Evolutionary conservation across 2,329 filamentous ascomycete genomes (phyloP).

Genomic region (Cladorrhinum sp.): DNA sequence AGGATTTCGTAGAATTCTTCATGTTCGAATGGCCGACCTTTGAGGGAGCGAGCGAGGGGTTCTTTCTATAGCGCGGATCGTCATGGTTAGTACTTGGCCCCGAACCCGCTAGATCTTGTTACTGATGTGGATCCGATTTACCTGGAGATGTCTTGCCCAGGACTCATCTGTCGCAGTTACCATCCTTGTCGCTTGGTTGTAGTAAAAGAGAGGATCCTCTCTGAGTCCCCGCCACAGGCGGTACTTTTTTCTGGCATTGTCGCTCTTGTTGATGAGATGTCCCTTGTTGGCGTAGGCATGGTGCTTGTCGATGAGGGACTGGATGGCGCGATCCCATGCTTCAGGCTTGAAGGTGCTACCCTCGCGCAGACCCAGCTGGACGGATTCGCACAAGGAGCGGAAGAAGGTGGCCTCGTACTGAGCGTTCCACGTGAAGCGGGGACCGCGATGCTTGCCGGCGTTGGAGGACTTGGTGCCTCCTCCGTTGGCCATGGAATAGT

Average conservation of each 20-base stretch:
- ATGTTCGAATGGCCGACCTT: constrained; percentile 57
- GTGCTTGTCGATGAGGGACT: constrained; percentile 53
- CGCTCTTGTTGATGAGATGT: constrained; percentile 62
- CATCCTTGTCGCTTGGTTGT: constrained; percentile 48
- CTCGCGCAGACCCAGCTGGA: constrained; percentile 53
- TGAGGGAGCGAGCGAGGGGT: constrained; percentile 54
- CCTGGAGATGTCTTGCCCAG: constrained; percentile 56
- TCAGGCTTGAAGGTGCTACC: constrained; percentile 61
- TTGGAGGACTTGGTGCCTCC: constrained; percentile 12
- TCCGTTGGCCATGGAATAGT: constrained; percentile 26
- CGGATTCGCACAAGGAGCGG: constrained; percentile 57
- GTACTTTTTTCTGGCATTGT: constrained; percentile 61
- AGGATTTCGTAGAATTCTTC: constrained; percentile 60
- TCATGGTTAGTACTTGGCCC: neutral
- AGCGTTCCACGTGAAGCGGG: constrained; percentile 59
- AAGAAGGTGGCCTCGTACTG: constrained; percentile 60
- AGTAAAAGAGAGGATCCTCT: constrained; percentile 56
- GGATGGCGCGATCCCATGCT: constrained; percentile 57
- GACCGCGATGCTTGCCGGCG: constrained; percentile 35
- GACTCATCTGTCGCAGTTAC: constrained; percentile 56
- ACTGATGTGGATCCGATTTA: constrained; percentile 32
- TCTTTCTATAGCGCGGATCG: constrained; percentile 45
- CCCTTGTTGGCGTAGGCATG: constrained; percentile 57
- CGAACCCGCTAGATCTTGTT: neutral
- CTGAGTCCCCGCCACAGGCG: constrained; percentile 58